phyloP scores from a whole-genome alignment of 495 filamentous ascomycete genomes.

The Parathielavia appendiculata region DNA sequence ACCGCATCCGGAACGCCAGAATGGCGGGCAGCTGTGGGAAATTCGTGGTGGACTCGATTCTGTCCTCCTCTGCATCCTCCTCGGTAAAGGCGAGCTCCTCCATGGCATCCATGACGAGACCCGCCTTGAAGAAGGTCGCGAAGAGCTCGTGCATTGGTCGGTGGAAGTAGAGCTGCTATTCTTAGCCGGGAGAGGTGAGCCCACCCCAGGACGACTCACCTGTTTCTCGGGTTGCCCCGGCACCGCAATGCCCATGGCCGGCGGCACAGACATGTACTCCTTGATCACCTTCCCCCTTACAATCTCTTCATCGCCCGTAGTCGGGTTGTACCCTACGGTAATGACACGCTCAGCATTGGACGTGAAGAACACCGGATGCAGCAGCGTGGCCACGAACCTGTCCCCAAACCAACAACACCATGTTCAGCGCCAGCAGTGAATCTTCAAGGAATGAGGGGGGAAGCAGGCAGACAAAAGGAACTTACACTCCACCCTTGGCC shows the following conservation, averaged over 20 bases:
- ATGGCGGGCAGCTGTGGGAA: conserved; percentile 37
- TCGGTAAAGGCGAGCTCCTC: conserved; percentile 39
- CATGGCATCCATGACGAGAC: conserved; percentile 39
- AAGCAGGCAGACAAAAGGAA: neutral
- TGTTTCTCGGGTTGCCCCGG: conserved; percentile 30
- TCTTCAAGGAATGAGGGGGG: neutral
- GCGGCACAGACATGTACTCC: conserved; percentile 36
- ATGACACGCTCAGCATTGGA: conserved; percentile 32
- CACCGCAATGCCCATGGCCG: conserved; percentile 32
- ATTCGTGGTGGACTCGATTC: conserved; percentile 30
- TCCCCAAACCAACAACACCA: neutral
- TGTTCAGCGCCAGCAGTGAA: neutral
- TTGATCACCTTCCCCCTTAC: conserved; percentile 27
- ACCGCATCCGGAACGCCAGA: conserved; percentile 34
- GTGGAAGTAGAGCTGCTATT: conserved; percentile 37
- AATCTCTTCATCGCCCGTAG: conserved; percentile 25
- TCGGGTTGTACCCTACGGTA: conserved; percentile 20
- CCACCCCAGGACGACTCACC: conserved; percentile 17
- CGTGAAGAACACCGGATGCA: conserved; percentile 45
- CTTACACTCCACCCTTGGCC: conserved; percentile 36
- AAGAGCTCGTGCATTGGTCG: conserved; percentile 40
- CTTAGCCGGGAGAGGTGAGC: neutral
- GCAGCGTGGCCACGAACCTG: conserved; percentile 41
- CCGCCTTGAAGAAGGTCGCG: conserved; percentile 33
- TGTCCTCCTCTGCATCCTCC: conserved; percentile 21